Evolutionary conservation across 176 grass and related monocot species (phyloP), one percentile per base, ranked within the genome.

Genomic region (Phyllostachys edulis): DNA sequence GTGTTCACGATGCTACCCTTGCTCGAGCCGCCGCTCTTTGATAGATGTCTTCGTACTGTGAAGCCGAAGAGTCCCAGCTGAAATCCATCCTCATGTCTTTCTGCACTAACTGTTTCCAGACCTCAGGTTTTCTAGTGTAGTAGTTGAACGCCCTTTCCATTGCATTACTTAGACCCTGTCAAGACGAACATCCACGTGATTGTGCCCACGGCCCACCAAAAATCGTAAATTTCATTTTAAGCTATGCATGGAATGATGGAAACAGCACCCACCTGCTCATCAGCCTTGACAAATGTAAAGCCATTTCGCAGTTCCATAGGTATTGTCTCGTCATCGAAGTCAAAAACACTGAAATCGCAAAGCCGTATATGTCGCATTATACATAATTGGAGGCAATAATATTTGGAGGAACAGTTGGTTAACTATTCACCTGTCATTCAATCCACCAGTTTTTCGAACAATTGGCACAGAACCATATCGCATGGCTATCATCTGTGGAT

Each of bases 401-500:
- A 21, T 59, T 70, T 36, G 23, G 20, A 41, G 9, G 17, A 89
- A 81, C 27, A 42, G 24, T 21, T 62, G 24, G 11, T 36, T 90
- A 5, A 68, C 15, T 38, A 21, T 12, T 82, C 78, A 98, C 96
- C 96, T 98, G 77, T 98, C 96, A 89, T 93, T 98, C 82, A 98
- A 65, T 68, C 96, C 96, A 76, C 96, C 96, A 56, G 91, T 98
- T 92, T 89, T 93, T 32, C 96, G 92, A 87, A 89, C 96, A 80
- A 98, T 76, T 46, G 96, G 96, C 61, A 98, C 92, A 65, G 93
- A 93, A 79, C 96, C 96, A 78, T 98, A 98, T 81, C 89, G 82
- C 96, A 98, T 98, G 47, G 96, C 91, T 92, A 98, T 95, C 96
- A 98, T 95, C 96, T 98, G 60, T 40, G 16, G 8, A 85, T 46